phyloP scores from a whole-genome alignment of 306 rosid genomes.

The Delonix regia region DNA sequence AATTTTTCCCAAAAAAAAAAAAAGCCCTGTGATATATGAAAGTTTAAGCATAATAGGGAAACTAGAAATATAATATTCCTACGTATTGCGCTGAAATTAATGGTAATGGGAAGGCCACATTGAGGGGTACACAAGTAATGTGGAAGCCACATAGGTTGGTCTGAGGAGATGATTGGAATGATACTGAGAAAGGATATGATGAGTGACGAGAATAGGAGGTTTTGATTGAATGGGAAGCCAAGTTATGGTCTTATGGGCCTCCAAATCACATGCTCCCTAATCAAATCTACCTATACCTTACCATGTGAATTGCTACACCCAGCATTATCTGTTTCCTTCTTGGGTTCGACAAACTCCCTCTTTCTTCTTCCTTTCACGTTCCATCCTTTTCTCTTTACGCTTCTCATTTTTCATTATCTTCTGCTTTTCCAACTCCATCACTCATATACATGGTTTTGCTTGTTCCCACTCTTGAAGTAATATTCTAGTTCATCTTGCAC shows the following conservation, averaged over 20 bases:
- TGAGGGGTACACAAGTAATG: background rate
- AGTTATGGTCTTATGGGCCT: background rate
- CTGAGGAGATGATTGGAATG: background rate
- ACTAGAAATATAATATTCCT: too few species aligned
- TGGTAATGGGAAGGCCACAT: background rate
- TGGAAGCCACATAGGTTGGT: background rate
- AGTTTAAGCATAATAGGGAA: too few species aligned
- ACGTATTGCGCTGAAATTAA: background rate
- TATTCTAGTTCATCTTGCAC: too few species aligned
- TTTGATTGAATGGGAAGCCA: background rate
- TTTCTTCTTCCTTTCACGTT: conserved; percentile 39
- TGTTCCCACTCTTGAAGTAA: too few species aligned
- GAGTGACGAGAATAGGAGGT: background rate
- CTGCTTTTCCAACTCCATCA: background rate
- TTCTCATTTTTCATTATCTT: background rate
- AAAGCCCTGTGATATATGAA: too few species aligned
- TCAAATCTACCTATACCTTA: background rate
- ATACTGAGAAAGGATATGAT: background rate
- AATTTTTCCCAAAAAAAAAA: too few species aligned
- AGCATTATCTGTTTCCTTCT: conserved; percentile 41
- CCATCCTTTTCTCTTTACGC: background rate
- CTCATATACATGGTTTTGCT: too few species aligned
- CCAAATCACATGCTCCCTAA: conserved; percentile 38
- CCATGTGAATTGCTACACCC: conserved; percentile 41
- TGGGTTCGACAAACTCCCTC: conserved; percentile 44